These are phyloP conservation scores for Geotrichum europaeum DNA, from an alignment of 1,139 yeast genomes.

Conservation along the genomic window DNA sequence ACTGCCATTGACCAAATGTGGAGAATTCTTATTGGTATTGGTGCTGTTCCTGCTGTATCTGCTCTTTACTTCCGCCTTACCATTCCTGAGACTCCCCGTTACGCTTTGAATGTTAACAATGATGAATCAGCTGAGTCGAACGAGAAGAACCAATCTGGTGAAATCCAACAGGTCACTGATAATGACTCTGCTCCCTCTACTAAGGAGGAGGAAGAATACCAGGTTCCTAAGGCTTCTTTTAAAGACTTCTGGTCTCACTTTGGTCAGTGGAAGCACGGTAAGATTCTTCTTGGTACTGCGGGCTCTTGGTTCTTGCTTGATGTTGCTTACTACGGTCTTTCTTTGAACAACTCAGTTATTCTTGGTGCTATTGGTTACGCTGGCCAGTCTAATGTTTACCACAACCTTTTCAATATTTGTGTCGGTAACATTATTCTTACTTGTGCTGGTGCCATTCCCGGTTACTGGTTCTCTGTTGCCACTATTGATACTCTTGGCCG, in stretches of 20 bases:
- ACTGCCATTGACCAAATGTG: conserved; percentile 88
- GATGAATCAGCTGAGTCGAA: conserved; percentile 62
- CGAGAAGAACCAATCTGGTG: conserved; percentile 47
- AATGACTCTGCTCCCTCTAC: conserved; percentile 22
- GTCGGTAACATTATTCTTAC: conserved; percentile 53
- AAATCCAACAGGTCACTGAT: conserved; percentile 41
- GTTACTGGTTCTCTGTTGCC: conserved; percentile 58
- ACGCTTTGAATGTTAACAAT: conserved; percentile 64
- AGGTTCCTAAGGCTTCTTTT: conserved; percentile 45
- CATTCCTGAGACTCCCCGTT: conserved; percentile 91
- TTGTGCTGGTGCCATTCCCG: conserved; percentile 59
- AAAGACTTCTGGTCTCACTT: conserved; percentile 50
- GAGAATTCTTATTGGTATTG: conserved; percentile 83
- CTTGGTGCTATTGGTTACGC: conserved; percentile 84
- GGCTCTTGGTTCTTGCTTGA: conserved; percentile 96
- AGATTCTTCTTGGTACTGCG: conserved; percentile 85
- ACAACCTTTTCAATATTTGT: conserved; percentile 52
- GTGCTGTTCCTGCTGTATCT: conserved; percentile 78
- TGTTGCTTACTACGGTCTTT: conserved; percentile 87
- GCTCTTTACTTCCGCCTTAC: conserved; percentile 87
- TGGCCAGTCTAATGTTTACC: conserved; percentile 58
- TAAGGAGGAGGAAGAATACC: conserved; percentile 32
- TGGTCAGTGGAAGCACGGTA: conserved; percentile 78
- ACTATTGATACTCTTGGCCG: conserved; percentile 57
- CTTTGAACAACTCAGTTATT: conserved; percentile 77